These are phyloP conservation scores for Amaranthus palmeri DNA, from an alignment of 148 eudicot species.

Conservation along the genomic window DNA sequence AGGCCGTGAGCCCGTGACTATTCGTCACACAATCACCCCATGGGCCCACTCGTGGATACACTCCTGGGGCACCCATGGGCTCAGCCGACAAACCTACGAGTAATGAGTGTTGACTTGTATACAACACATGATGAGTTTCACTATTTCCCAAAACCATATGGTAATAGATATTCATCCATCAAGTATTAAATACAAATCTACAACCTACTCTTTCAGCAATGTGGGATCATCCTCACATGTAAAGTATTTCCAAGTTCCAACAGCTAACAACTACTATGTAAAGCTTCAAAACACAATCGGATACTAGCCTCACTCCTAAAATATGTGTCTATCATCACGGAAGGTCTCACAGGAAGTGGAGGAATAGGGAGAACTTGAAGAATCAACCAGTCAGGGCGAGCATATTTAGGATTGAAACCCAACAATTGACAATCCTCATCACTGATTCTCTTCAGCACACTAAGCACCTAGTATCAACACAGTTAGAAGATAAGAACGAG, in stretches of 20 bases:
- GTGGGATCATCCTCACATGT: too few species aligned
- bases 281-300: slow-evolving; percentile 12
- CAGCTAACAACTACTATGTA: neutral
- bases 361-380: slow-evolving; percentile 81
- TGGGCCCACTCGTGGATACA: too few species aligned
- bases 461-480: slow-evolving; percentile 43
- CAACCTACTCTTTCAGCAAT: neutral
- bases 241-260: too few species aligned
- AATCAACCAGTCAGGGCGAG: slow-evolving; percentile 87
- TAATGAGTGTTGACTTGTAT: too few species aligned
- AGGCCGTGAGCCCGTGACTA: too few species aligned
- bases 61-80: too few species aligned
- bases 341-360: slow-evolving; percentile 77
- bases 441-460: slow-evolving; percentile 60
- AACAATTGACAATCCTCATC: slow-evolving; percentile 65
- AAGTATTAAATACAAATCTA: too few species aligned
- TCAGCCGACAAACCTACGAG: too few species aligned
- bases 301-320: slow-evolving; percentile 63
- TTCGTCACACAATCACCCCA: too few species aligned
- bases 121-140: too few species aligned
- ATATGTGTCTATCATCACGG: slow-evolving; percentile 80
- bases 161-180: too few species aligned
- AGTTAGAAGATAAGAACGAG: neutral
- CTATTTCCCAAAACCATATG: too few species aligned
- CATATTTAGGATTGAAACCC: slow-evolving; percentile 63